phyloP scores from a whole-genome alignment of 768 basidiomycete species.

The Lactarius trivialis region DNA sequence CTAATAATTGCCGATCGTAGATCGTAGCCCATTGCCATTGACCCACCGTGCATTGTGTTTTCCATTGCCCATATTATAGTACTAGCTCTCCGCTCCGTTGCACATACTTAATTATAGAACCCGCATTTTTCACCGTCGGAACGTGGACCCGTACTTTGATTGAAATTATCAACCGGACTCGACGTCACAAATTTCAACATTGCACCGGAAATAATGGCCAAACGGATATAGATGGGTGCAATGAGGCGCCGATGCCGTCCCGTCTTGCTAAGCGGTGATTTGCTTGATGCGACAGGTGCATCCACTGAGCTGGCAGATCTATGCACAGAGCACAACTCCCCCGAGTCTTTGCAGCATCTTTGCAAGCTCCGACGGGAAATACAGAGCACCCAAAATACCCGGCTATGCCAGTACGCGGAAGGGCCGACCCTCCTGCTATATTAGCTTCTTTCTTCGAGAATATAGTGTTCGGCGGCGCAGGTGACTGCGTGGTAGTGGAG shows the following conservation, averaged over 20 bases:
- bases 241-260: background rate
- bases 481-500: background rate
- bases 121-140: slow-evolving; percentile 1
- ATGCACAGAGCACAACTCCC: background rate
- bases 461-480: background rate
- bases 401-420: no score
- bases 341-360: background rate
- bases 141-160: background rate
- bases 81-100: slow-evolving; percentile 3
- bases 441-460: background rate
- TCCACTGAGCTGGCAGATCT: background rate
- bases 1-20: slow-evolving; percentile 4
- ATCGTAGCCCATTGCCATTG: slow-evolving; percentile 1
- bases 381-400: background rate
- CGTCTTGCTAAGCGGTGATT: background rate
- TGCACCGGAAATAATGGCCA: background rate
- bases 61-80: slow-evolving; percentile 7
- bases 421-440: no score
- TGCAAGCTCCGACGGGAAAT: slow-evolving; percentile 13
- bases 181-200: background rate
- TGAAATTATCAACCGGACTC: background rate
- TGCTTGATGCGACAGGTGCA: background rate
- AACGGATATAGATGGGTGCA: background rate
- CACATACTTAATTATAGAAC: slow-evolving; percentile 8
- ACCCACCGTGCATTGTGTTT: slow-evolving; percentile 1